phyloP scores from a whole-genome alignment of 2,329 filamentous ascomycete species.

The Ceratocystis lukuohia region DNA sequence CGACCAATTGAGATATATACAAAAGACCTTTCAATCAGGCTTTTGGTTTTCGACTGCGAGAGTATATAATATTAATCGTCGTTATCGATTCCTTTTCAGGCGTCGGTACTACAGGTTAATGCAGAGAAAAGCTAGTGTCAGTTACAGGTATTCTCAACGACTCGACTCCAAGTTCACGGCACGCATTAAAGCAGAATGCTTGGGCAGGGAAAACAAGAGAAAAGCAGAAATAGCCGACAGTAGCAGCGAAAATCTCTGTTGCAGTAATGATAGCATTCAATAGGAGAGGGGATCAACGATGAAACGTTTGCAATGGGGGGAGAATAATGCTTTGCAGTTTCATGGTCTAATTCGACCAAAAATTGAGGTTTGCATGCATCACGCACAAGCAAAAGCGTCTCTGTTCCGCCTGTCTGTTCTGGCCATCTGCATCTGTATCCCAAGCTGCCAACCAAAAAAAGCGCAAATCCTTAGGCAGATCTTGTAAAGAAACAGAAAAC shows the following conservation, averaged over 20 bases:
- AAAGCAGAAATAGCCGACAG: not conserved
- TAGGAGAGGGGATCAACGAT: slow-evolving; percentile 1
- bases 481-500: not conserved
- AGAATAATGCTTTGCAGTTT: not conserved
- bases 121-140: not conserved
- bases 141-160: not conserved
- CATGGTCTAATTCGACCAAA: not conserved
- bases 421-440: not conserved
- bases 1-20: not conserved
- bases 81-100: not conserved
- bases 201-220: not conserved
- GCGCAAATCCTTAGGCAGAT: slow-evolving; percentile 6
- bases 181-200: not conserved
- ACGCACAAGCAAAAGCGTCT: not conserved
- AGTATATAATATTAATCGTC: slow-evolving; percentile 6
- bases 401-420: not conserved
- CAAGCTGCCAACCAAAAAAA: slow-evolving; percentile 1
- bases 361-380: not conserved
- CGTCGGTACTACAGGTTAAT: not conserved
- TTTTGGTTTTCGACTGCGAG: not conserved
- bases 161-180: not conserved
- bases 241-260: not conserved
- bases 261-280: not conserved
- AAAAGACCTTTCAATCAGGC: not conserved
- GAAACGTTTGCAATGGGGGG: slow-evolving; percentile 3